phyloP scores from a whole-genome alignment of 305 asterid genomes.

The Fraxinus latifolia region DNA sequence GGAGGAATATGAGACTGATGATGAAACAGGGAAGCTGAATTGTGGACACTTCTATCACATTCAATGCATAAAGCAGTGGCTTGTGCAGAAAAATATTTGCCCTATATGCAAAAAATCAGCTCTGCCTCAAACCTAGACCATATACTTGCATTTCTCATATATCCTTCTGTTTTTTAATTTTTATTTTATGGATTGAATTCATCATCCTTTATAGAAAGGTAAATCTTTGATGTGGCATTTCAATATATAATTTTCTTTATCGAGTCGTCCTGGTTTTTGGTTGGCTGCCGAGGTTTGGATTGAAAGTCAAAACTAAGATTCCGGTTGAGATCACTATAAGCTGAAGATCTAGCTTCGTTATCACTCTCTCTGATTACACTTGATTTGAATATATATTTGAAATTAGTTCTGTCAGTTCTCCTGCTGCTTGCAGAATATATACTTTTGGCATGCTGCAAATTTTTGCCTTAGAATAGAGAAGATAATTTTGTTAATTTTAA shows the following conservation, averaged over 20 bases:
- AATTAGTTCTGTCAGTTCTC: neutral
- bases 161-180: slow-evolving; percentile 22
- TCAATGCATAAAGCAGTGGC: slow-evolving; percentile 92
- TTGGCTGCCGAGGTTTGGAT: neutral
- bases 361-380: neutral
- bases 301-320: neutral
- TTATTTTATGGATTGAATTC: slow-evolving; percentile 39
- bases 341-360: neutral
- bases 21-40: slow-evolving; percentile 71
- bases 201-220: slow-evolving; percentile 26
- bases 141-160: neutral
- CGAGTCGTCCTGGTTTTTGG: neutral
- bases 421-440: neutral
- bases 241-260: neutral
- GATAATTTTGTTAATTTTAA: neutral
- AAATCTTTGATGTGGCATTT: slow-evolving; percentile 39
- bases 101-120: slow-evolving; percentile 84
- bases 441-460: neutral
- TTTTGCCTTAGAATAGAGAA: neutral
- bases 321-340: neutral
- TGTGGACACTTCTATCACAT: slow-evolving; percentile 80
- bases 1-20: slow-evolving; percentile 76
- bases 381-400: neutral
- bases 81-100: slow-evolving; percentile 64
- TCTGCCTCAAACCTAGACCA: slow-evolving; percentile 33